Conservation (phyloP, 305 asterid genomes). For the Euphrasia arctica region DNA sequence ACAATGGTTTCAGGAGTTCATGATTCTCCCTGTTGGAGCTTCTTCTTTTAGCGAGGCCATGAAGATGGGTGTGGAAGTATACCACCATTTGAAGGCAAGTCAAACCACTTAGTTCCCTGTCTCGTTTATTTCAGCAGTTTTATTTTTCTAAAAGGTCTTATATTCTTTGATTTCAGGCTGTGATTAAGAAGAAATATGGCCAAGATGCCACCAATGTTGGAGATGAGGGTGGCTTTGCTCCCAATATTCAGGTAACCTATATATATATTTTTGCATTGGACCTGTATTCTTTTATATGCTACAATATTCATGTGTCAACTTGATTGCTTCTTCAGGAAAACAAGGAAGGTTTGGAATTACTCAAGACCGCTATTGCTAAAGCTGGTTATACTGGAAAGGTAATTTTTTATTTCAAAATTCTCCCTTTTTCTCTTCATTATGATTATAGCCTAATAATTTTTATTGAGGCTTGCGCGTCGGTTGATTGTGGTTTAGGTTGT, state of each 20-base stretch:
- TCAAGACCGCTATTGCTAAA: slow-evolving; percentile 85
- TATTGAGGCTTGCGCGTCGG: background rate
- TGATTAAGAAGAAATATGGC: slow-evolving; percentile 84
- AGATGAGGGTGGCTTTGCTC: slow-evolving; percentile 95
- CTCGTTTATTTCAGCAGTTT: background rate
- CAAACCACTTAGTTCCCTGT: background rate
- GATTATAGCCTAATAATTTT: too few species aligned
- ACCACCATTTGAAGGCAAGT: slow-evolving; percentile 71
- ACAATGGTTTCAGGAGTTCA: slow-evolving; percentile 50
- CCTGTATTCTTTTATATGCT: background rate
- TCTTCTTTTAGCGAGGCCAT: slow-evolving; percentile 73
- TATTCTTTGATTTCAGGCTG: slow-evolving; percentile 40
- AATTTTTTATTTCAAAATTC: slow-evolving; percentile 20
- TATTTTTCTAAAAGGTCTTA: background rate
- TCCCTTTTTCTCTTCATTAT: slow-evolving; percentile 1
- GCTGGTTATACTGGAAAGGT: slow-evolving; percentile 88
- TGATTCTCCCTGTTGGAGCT: slow-evolving; percentile 88
- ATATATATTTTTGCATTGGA: background rate
- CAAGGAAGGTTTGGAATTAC: slow-evolving; percentile 95
- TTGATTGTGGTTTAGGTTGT: slow-evolving; percentile 52
- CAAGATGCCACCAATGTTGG: slow-evolving; percentile 95
- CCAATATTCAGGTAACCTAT: slow-evolving; percentile 63
- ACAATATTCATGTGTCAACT: slow-evolving; percentile 18
- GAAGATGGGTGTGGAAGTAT: slow-evolving; percentile 96
- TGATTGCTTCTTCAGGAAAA: slow-evolving; percentile 57